Conservation (phyloP, 352 stramenopile genomes). For the Phytopythium chamaehyphon region DNA sequence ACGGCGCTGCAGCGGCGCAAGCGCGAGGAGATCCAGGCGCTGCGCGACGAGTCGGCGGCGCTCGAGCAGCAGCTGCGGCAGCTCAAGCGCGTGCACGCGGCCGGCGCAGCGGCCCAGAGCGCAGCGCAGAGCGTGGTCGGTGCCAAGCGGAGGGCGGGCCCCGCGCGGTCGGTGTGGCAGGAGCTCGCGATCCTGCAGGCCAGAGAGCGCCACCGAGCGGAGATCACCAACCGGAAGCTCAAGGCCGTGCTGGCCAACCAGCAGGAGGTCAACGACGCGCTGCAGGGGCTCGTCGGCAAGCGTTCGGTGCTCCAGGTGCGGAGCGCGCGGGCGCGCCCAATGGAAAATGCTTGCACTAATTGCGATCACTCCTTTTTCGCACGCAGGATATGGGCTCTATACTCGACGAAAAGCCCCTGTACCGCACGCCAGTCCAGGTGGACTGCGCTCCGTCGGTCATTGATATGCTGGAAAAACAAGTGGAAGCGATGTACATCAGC, state of each 20-base stretch:
- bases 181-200: conserved; percentile 18
- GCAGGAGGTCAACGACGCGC: conserved; percentile 13
- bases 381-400: conserved; percentile 20
- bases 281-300: conserved; percentile 14
- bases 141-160: neutral
- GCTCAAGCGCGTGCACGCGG: conserved; percentile 14
- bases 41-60: conserved; percentile 17
- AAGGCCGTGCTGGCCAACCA: conserved; percentile 20
- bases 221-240: conserved; percentile 24
- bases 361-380: neutral
- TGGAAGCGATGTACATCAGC: conserved; percentile 10
- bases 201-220: conserved; percentile 15
- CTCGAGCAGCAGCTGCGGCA: conserved; percentile 17
- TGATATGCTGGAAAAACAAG: conserved; percentile 9
- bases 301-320: conserved; percentile 17
- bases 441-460: conserved; percentile 7
- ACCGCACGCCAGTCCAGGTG: neutral
- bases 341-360: too few species aligned
- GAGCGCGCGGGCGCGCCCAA: too few species aligned
- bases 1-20: conserved; percentile 23
- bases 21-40: conserved; percentile 15
- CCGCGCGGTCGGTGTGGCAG: conserved; percentile 8
- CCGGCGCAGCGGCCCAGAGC: too few species aligned
- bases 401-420: neutral
- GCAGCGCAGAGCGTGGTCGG: too few species aligned